These are phyloP conservation scores for Talaromyces sp. DNA, from an alignment of 2,329 filamentous ascomycete genomes.

Conservation along the genomic window DNA sequence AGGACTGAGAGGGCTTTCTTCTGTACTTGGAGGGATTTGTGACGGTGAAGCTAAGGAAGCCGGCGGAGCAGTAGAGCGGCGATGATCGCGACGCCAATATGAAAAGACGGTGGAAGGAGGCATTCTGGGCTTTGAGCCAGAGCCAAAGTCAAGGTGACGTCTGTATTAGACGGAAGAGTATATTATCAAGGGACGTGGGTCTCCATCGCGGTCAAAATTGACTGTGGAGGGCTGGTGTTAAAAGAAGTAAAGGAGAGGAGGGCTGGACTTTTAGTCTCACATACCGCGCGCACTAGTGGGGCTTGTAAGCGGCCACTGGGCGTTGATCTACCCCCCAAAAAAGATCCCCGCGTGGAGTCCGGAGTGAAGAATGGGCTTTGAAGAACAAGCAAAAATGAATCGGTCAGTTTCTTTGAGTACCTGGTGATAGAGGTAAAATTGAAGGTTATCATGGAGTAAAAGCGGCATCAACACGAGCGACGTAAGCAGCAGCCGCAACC, in stretches of 20 bases:
- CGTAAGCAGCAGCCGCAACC: background rate
- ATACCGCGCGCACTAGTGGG: constrained; percentile 26
- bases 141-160: constrained; percentile 16
- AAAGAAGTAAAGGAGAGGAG: constrained; percentile 9
- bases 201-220: constrained; percentile 21
- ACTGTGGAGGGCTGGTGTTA: constrained; percentile 15
- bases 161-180: constrained; percentile 9
- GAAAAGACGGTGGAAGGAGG: constrained; percentile 43
- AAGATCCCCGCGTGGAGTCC: background rate
- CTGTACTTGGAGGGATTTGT: constrained; percentile 23
- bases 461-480: background rate
- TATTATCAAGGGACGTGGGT: constrained; percentile 12
- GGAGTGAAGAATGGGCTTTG: background rate
- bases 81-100: constrained; percentile 45
- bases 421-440: background rate
- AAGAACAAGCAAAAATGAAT: background rate
- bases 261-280: constrained; percentile 16
- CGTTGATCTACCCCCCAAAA: constrained; percentile 2
- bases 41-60: constrained; percentile 26
- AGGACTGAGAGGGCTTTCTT: constrained; percentile 25
- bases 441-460: background rate
- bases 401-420: background rate
- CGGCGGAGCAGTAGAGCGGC: constrained; percentile 37
- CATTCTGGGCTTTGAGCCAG: constrained; percentile 28
- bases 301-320: constrained; percentile 13